Evolutionary conservation across 805 yeast genomes (phyloP).

Genomic region (Zygoascus ofunaensis): DNA sequence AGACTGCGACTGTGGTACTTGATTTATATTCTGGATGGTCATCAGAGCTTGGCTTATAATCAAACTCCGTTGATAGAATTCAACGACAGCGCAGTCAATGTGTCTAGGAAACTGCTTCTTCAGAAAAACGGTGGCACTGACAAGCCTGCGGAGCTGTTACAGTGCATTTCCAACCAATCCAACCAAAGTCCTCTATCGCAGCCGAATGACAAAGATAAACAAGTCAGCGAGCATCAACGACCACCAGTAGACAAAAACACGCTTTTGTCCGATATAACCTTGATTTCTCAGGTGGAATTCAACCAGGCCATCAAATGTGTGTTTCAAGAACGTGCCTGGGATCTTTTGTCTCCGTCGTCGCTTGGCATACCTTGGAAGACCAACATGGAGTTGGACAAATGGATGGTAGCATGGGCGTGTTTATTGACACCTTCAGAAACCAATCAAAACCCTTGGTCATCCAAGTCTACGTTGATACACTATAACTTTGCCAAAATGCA

Average conservation of each 20-base stretch:
- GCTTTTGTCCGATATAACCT: slow-evolving; percentile 36
- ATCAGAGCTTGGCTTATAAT: slow-evolving; percentile 53
- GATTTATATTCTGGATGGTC: slow-evolving; percentile 57
- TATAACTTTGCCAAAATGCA: slow-evolving; percentile 72
- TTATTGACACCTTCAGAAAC: slow-evolving; percentile 48
- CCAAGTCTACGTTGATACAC: slow-evolving; percentile 59
- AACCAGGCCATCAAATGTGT: slow-evolving; percentile 55
- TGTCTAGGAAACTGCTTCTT: slow-evolving; percentile 2
- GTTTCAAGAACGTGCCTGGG: slow-evolving; percentile 53
- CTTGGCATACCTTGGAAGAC: slow-evolving; percentile 63
- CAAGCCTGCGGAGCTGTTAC: neutral
- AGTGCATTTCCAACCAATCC: neutral
- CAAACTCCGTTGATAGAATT: slow-evolving; percentile 46
- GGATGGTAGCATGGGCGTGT: slow-evolving; percentile 80
- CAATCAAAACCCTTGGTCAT: slow-evolving; percentile 48
- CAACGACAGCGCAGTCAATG: slow-evolving; percentile 31
- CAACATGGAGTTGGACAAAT: slow-evolving; percentile 57
- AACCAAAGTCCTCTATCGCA: neutral
- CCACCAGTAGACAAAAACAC: neutral
- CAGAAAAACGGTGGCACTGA: neutral
- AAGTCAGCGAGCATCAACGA: neutral
- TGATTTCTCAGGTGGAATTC: slow-evolving; percentile 63
- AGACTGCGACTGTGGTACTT: slow-evolving; percentile 57
- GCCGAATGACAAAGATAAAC: neutral
- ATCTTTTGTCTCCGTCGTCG: slow-evolving; percentile 45